These are phyloP conservation scores for Ascochyta lentis DNA, from an alignment of 2,329 filamentous ascomycete species.

Conservation along the genomic window DNA sequence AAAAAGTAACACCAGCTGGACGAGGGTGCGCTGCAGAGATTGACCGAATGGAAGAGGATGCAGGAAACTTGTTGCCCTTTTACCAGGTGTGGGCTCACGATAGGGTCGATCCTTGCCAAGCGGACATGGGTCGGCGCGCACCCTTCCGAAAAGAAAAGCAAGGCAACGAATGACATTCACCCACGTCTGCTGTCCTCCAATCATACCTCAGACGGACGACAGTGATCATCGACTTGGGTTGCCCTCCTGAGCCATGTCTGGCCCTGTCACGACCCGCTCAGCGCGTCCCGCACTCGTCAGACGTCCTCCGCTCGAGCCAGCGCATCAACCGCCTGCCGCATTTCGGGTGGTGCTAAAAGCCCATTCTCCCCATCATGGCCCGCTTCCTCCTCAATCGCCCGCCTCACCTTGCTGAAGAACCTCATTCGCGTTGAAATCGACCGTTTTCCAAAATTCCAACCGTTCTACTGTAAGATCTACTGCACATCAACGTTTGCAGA, in stretches of 20 bases:
- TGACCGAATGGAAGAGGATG: conserved; percentile 28
- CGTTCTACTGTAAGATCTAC: conserved; percentile 26
- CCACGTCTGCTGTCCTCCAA: conserved; percentile 22
- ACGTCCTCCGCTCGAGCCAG: conserved; percentile 42
- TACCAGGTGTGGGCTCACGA: conserved; percentile 22
- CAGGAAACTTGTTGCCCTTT: conserved; percentile 29
- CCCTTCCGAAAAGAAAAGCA: conserved; percentile 20
- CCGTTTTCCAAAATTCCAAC: neutral
- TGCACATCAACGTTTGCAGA: conserved; percentile 29
- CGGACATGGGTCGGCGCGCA: conserved; percentile 20
- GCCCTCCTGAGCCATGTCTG: conserved; percentile 37
- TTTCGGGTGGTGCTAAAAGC: conserved; percentile 36
- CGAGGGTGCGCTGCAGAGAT: conserved; percentile 22
- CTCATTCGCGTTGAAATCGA: conserved; percentile 18
- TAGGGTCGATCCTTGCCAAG: conserved; percentile 28
- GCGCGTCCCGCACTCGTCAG: conserved; percentile 35
- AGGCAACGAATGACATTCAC: conserved; percentile 38
- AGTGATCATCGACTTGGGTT: conserved; percentile 35
- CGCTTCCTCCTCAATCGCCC: conserved; percentile 35
- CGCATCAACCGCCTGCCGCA: conserved; percentile 34
- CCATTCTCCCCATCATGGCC: conserved; percentile 29
- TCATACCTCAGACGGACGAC: conserved; percentile 13
- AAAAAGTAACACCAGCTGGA: conserved; percentile 23
- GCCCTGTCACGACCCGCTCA: conserved; percentile 29
- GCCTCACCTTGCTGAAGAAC: conserved; percentile 31